These are phyloP conservation scores for Pythium guiyangense DNA, from an alignment of 352 stramenopile species.

Conservation along the genomic window DNA sequence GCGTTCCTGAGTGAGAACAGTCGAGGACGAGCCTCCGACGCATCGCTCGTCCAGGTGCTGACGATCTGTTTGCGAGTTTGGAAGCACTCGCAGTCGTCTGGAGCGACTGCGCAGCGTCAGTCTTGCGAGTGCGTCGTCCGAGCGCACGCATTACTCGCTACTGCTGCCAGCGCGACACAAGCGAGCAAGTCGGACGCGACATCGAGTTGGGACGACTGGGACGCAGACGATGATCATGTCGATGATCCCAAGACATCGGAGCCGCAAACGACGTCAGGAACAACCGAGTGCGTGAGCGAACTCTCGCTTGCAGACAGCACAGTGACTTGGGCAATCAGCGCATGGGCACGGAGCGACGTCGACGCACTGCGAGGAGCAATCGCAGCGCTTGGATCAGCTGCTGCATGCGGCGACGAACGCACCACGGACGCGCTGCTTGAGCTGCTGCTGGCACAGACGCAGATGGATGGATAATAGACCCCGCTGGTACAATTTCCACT, in stretches of 20 bases:
- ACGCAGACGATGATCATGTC: constrained; percentile 19
- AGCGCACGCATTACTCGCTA: background rate
- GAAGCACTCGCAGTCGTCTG: background rate
- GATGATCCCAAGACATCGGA: background rate
- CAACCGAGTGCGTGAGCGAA: no score
- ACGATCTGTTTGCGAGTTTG: background rate
- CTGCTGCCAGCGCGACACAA: background rate
- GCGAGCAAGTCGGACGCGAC: background rate
- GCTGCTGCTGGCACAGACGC: no score
- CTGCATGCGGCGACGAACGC: background rate
- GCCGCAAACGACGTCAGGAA: background rate
- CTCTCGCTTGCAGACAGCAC: background rate
- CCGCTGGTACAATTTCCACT: no score
- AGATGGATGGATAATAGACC: no score
- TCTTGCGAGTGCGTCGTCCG: background rate
- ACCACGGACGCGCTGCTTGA: no score
- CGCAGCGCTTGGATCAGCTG: background rate
- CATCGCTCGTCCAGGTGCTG: background rate
- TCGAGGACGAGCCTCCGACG: background rate
- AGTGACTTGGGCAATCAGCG: background rate
- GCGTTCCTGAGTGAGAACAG: background rate
- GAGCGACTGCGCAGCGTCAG: background rate
- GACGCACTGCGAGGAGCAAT: background rate
- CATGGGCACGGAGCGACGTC: background rate
- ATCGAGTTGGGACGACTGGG: constrained; percentile 37